Base-by-base conservation (phyloP, 306 rosid genomes). In the Argentina anserina region DNA sequence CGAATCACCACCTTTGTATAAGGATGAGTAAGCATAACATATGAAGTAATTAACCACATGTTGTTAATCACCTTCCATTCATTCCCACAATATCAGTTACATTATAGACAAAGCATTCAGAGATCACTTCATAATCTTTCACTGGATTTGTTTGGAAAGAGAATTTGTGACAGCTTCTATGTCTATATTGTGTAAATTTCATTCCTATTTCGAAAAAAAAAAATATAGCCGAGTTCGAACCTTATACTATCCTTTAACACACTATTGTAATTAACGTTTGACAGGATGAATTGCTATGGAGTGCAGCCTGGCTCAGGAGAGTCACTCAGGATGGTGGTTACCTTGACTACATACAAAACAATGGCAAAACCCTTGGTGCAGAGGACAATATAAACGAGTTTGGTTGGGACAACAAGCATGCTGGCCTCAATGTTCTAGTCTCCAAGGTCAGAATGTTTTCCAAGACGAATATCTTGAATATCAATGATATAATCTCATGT, bases 321-420 rank as follows among this genome's bases (percentile, higher is more conserved):
- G 98, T 97, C 2, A 94, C 96, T 6, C 71, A 81, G 15, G 83
- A 81, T 1, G 90, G 86, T 17, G 76, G 82, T 36, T 94, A 67
- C 86, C 76, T 87, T 0, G 75, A 85, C 71, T 94, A 94, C 81
- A 76, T 94, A 58, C 86, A 86, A 84, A 80, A 59, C 88, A 94
- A 94, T 77, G 96, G 86, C 28, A 81, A 87, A 82, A 87, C 92
- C 0, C 90, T 94, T 70, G 98, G 98, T 9, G 98, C 98, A 0
- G 94, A 94, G 0, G 96, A 94, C 36, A 91, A 81, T 74, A 85
- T 87, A 78, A 87, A 94, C 62, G 98, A 94, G 37, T 91, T 94
- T 47, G 98, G 98, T 1, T 94, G 98, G 98, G 98, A 94, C 70
- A 91, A 94, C 84, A 94, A 94, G 80, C 98, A 92, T 62, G 98